Base-by-base conservation (phyloP, 192 early-diverging fungal genomes). In the Piromyces sp. region DNA sequence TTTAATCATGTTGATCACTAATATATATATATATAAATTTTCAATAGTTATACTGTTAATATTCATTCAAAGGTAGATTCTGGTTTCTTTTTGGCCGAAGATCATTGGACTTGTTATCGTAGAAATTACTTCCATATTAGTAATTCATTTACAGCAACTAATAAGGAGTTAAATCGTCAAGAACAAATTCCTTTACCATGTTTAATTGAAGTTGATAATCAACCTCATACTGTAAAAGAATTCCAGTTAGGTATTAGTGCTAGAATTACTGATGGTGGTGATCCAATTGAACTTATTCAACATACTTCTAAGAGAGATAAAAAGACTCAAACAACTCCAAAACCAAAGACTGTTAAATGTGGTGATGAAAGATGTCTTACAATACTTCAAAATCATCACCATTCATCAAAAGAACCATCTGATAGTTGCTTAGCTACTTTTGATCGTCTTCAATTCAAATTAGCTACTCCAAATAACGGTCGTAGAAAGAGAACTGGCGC, bases 401-500 rank as follows among this genome's bases (percentile, higher is more conserved):
- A 68, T n/a, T 40, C 80, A 31, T 42, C 87, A 82, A 17, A 30
- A 40, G 51, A 68, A 68, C 51, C 51, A 22, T n/a, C 51, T 7
- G n/a, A 38, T 38, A 38, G 81, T 33, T 33, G 33, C 12, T 33
- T 31, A 0, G 91, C 91, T 16, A 94, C 94, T 79, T 98, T 95
- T 85, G 96, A 98, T 81, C 91, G 97, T 38, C 88, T 98, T 42
- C 97, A 98, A 88, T 98, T 98, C 92, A 98, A 98, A 84, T 93
- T 93, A 0, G 96, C 96, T 29, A 98, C 97, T 0, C 94, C 95
- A 30, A 98, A 98, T 86, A 98, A 96, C 83, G 95, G 95, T 79
- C 51, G 51, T 68, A 68, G 51, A 68, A 68, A 68, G 95, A 96
- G 86, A 91, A 96, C 79, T 87, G 95, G 51, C 19, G 95, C 94